Base-by-base conservation (phyloP, 176 grass and related monocot genomes). In the Raddia distichophylla region DNA sequence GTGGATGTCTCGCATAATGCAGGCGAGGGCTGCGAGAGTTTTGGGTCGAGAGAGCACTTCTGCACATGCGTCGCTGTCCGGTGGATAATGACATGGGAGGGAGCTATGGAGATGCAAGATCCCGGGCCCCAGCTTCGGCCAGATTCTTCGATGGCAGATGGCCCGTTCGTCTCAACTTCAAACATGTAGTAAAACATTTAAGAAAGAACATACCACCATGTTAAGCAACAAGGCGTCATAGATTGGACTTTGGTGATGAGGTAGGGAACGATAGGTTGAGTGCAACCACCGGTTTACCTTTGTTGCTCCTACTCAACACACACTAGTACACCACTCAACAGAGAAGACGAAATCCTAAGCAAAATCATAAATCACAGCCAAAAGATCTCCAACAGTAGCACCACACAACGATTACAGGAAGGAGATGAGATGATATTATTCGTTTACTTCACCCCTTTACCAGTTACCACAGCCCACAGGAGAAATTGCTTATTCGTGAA, bases 71-170 rank as follows among this genome's bases (percentile, higher is more conserved):
- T 86, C 78, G 44, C 59, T 22, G 49, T 78, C 83, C 10, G 14
- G 43, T 3, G 0, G 72, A 60, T 11, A 43, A 5, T 1, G 72
- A 77, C 87, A 72, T 0, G 77, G 27, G 27, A 27, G 27, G 27
- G 50, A 55, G 65, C 9, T 48, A 16, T 16, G 47, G 59, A 86
- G 88, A 90, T 90, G 83, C 83, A 86, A 82, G 88, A 86, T 90
- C 67, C 88, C 78, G 66, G 87, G 78, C 10, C 72, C 83, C 56
- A 15, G 9, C 64, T 11, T 11, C 3, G 8, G 5, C n/a, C 16
- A 89, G 88, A 90, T 90, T 90, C 88, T 72, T 15, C 6, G n/a
- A 57, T 7, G 64, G 64, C 13, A 43, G 72, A 62, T 85, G 78
- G 80, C 77, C 77, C 72, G 58, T 77, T 72, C 14, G 74, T 75